phyloP scores from a whole-genome alignment of 257 asterid genomes.

The Gentiana dahurica region DNA sequence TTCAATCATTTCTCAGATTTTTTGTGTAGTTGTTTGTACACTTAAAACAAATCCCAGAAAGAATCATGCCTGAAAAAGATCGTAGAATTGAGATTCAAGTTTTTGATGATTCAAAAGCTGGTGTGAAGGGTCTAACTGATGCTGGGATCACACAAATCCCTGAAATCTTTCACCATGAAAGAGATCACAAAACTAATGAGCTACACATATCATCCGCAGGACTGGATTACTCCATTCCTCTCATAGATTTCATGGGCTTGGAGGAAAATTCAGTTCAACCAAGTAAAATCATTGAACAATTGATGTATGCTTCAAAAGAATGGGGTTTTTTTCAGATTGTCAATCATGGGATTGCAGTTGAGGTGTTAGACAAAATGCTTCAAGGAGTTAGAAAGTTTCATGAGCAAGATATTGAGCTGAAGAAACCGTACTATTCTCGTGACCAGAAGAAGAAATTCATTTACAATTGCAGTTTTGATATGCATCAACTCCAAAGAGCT shows the following conservation, averaged over 20 bases:
- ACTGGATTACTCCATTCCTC: background rate
- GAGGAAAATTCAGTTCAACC: background rate
- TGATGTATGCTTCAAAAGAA: slow-evolving; percentile 1
- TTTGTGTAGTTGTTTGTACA: too few species aligned
- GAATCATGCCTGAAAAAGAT: background rate
- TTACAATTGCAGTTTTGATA: slow-evolving; percentile 28
- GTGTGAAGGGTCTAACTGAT: slow-evolving; percentile 20
- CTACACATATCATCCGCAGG: too few species aligned
- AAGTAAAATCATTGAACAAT: background rate
- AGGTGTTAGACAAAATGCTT: slow-evolving; percentile 9
- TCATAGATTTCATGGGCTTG: background rate
- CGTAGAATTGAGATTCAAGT: slow-evolving; percentile 2
- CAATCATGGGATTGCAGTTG: slow-evolving; percentile 19
- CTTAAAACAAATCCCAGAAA: too few species aligned
- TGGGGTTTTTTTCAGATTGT: slow-evolving; percentile 20
- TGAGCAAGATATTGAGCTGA: slow-evolving; percentile 29
- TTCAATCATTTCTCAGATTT: too few species aligned
- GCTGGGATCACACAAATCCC: slow-evolving; percentile 13
- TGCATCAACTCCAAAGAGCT: slow-evolving; percentile 28
- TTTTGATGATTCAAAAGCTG: slow-evolving; percentile 12
- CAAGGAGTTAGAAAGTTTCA: slow-evolving; percentile 16
- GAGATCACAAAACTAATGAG: background rate
- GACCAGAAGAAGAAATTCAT: slow-evolving; percentile 20
- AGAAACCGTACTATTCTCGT: slow-evolving; percentile 34
- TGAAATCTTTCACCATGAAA: slow-evolving; percentile 8